Conservation (phyloP, 306 rosid genomes). For the Sphenostylis stenocarpa region DNA sequence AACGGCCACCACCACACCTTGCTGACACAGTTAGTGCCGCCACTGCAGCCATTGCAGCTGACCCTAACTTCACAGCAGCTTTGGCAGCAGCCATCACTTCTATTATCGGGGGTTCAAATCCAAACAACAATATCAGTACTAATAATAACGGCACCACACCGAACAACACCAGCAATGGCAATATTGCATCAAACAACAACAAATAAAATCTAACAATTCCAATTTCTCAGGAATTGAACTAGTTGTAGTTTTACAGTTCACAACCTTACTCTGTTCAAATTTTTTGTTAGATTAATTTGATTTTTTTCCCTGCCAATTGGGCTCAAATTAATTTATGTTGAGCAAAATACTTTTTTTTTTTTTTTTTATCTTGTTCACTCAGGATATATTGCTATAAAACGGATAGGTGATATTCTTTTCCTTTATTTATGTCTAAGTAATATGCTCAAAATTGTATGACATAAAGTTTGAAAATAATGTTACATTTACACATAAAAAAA, state of each 20-base stretch:
- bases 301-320: background rate
- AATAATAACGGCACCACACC: conserved; percentile 29
- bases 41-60: conserved; percentile 69
- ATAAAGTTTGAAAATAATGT: background rate
- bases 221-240: conserved; percentile 42
- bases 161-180: conserved; percentile 29
- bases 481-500: conserved; percentile 2
- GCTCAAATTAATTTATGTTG: conserved; percentile 27
- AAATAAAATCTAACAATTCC: conserved; percentile 33
- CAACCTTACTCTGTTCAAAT: background rate
- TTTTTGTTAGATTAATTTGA: conserved; percentile 5
- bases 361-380: conserved; percentile 1
- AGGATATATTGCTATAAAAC: background rate
- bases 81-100: conserved; percentile 77
- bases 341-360: conserved; percentile 7
- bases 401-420: conserved; percentile 40
- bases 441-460: conserved; percentile 30
- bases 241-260: conserved; percentile 5
- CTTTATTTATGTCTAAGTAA: background rate
- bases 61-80: conserved; percentile 74
- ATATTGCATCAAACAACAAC: conserved; percentile 37
- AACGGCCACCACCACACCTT: conserved; percentile 34
- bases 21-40: conserved; percentile 54
- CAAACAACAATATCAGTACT: conserved; percentile 18
- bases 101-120: conserved; percentile 53